Percentiles rank a stretch among this genome's conserved stretches.
Evolutionary conservation across 202 grass and related monocot species (phyloP).

Genomic region (Carex sylvatica): DNA sequence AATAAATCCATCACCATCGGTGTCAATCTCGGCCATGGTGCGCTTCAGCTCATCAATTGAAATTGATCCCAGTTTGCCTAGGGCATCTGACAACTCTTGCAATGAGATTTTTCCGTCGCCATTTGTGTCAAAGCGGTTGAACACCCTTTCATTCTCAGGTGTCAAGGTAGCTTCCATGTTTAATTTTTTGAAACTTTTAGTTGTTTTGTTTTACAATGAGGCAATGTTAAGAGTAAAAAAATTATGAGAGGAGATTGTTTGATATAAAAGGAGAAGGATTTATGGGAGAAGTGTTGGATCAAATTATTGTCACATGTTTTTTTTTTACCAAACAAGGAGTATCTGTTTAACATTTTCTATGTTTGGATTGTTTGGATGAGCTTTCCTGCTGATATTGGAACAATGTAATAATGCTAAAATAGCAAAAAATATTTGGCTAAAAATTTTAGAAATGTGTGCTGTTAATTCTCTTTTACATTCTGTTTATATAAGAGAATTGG

Average conservation of each 20-base stretch:
- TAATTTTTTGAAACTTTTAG: background rate
- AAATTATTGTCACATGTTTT: background rate
- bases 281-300: background rate
- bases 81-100: slow-evolving; percentile 75
- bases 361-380: background rate
- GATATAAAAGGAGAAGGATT: background rate
- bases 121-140: slow-evolving; percentile 68
- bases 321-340: background rate
- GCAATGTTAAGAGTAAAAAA: no score
- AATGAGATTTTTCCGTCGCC: slow-evolving; percentile 82
- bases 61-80: slow-evolving; percentile 61
- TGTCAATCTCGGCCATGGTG: slow-evolving; percentile 93
- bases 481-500: background rate
- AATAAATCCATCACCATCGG: slow-evolving; percentile 81
- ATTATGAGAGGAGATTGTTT: no score
- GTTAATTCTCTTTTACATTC: background rate
- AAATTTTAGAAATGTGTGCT: background rate
- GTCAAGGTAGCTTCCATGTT: slow-evolving; percentile 9
- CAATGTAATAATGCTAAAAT: background rate
- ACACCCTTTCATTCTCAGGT: slow-evolving; percentile 70
- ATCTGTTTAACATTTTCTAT: background rate
- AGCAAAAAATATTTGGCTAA: background rate
- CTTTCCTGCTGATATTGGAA: background rate
- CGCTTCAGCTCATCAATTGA: slow-evolving; percentile 79
- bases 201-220: no score